Conservation (phyloP, 2,329 filamentous ascomycete genomes). For the Ophiognomonia clavigignenti-juglandacearum region DNA sequence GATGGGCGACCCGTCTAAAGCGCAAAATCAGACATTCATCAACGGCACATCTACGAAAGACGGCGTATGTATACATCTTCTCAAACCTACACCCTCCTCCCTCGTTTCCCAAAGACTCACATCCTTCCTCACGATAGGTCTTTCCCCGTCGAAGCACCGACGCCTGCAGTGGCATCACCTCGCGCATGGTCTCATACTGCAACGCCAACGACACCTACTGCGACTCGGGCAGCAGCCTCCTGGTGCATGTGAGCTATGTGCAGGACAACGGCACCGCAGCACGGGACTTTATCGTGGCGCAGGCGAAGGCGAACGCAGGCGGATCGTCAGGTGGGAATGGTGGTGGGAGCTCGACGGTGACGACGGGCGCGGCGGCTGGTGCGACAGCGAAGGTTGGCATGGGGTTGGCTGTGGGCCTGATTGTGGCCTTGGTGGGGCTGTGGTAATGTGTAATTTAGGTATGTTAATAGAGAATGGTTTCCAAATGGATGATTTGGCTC, state of each 20-base stretch:
- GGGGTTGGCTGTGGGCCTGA: too few relatives aligned
- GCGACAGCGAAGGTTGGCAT: too few relatives aligned
- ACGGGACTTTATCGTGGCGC: constrained; percentile 19
- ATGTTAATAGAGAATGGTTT: too few relatives aligned
- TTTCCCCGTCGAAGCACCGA: constrained; percentile 20
- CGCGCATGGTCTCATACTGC: constrained; percentile 22
- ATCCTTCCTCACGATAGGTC: constrained; percentile 13
- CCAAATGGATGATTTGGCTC: too few relatives aligned
- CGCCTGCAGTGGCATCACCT: constrained; percentile 19
- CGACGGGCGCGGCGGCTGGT: too few relatives aligned
- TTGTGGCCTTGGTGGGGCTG: too few relatives aligned
- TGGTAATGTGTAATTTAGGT: too few relatives aligned
- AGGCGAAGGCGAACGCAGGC: constrained; percentile 14
- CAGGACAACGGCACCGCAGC: constrained; percentile 20
- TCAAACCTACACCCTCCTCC: too few relatives aligned
- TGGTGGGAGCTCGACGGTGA: too few relatives aligned
- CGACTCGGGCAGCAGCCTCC: constrained; percentile 18
- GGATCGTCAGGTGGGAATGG: not conserved
- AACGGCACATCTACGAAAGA: constrained; percentile 19
- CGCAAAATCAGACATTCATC: constrained; percentile 16
- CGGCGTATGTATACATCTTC: constrained; percentile 16
- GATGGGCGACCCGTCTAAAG: constrained; percentile 22
- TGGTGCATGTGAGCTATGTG: constrained; percentile 22
- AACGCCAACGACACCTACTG: constrained; percentile 24
- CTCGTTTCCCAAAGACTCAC: too few relatives aligned